Evolutionary conservation across 2,329 filamentous ascomycete genomes (phyloP).

Genomic region (Aspergillus latus): DNA sequence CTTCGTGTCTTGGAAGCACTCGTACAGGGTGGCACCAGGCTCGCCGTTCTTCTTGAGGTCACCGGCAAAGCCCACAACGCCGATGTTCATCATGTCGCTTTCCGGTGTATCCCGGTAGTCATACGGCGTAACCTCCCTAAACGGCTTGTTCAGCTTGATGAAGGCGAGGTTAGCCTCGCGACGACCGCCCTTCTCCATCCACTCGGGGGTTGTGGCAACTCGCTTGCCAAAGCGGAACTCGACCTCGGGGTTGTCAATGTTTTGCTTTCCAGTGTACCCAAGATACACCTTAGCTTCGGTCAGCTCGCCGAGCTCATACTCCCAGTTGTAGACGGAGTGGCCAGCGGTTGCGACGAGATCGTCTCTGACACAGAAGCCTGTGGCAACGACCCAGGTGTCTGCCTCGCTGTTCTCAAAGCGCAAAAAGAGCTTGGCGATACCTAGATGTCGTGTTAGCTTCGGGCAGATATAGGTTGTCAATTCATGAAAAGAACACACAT

Average conservation of each 20-base stretch:
- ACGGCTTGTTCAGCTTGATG: slow-evolving; percentile 2
- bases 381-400: background rate
- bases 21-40: background rate
- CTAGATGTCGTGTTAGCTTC: background rate
- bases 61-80: background rate
- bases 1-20: background rate
- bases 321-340: slow-evolving; percentile 2
- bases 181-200: slow-evolving; percentile 2
- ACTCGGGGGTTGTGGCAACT: background rate
- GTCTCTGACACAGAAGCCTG: background rate
- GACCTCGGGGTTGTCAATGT: slow-evolving; percentile 1
- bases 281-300: slow-evolving; percentile 2
- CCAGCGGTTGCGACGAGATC: slow-evolving; percentile 3
- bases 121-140: background rate
- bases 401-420: background rate
- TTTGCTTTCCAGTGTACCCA: slow-evolving; percentile 1
- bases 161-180: background rate
- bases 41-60: slow-evolving; percentile 1
- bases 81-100: background rate
- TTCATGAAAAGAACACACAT: background rate
- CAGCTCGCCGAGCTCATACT: background rate
- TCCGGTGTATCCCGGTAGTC: slow-evolving; percentile 1
- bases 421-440: slow-evolving; percentile 5
- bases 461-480: background rate
- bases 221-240: background rate